phyloP scores from a whole-genome alignment of 164 flowering plant genomes.

The Stephania cephalantha region DNA sequence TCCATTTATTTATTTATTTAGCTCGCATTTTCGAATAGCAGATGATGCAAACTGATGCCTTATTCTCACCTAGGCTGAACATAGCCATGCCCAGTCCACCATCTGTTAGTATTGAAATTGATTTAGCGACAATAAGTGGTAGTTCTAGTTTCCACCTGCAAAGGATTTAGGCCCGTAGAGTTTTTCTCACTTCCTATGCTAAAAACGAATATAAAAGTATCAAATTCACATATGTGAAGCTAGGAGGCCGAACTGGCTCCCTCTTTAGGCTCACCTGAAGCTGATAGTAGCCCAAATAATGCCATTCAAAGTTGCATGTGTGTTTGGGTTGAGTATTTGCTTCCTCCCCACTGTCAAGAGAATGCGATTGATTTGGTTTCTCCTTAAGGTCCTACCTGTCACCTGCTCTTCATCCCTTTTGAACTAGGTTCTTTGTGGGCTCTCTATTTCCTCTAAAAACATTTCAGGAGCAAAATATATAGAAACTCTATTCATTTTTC shows the following conservation, averaged over 20 bases:
- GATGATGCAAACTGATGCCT: neutral
- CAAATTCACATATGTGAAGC: neutral
- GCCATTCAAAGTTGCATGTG: conserved; percentile 59
- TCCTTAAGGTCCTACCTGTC: conserved; percentile 22
- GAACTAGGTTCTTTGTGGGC: conserved; percentile 24
- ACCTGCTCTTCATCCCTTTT: conserved; percentile 28
- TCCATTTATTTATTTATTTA: neutral
- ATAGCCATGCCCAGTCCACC: conserved; percentile 95
- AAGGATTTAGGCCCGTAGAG: conserved; percentile 8
- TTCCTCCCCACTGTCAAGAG: conserved; percentile 53
- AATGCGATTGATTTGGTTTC: conserved; percentile 28
- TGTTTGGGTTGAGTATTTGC: conserved; percentile 72
- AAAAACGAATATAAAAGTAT: neutral
- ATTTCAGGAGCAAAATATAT: conserved; percentile 7
- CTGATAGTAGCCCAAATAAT: conserved; percentile 63
- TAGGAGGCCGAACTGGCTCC: neutral
- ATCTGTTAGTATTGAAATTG: conserved; percentile 49
- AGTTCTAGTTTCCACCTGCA: conserved; percentile 56
- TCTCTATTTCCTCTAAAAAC: conserved; percentile 32
- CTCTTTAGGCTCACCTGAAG: conserved; percentile 39
- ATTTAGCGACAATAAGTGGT: conserved; percentile 48
- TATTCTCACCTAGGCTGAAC: conserved; percentile 74
- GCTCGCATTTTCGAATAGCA: neutral
- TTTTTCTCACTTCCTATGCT: neutral
- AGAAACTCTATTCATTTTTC: conserved; percentile 4